Percentiles rank a stretch among this genome's conserved stretches.
phyloP scores from a whole-genome alignment of 768 basidiomycete species.

The Hydnomerulius pinastri region DNA sequence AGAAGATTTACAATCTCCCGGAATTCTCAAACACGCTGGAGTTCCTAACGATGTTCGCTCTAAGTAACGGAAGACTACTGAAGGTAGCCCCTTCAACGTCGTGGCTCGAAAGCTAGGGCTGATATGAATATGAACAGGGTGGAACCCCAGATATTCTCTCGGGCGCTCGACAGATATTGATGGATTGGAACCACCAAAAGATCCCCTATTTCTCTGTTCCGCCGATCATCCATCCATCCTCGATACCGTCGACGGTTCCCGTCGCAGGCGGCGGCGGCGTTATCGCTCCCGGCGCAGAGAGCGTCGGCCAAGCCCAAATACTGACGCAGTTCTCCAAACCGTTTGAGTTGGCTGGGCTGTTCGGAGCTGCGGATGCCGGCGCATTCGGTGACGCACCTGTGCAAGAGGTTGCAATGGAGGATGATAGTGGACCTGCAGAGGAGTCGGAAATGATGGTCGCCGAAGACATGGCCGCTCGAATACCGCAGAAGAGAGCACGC shows the following conservation, averaged over 20 bases:
- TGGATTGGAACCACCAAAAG: constrained; percentile 96
- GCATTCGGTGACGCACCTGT: constrained; percentile 56
- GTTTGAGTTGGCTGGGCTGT: constrained; percentile 80
- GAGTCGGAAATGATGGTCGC: constrained; percentile 40
- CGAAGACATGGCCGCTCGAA: constrained; percentile 36
- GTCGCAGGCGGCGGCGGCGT: constrained; percentile 36
- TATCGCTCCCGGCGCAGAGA: constrained; percentile 77
- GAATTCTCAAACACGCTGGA: constrained; percentile 71
- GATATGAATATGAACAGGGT: constrained; percentile 50
- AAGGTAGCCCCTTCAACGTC: constrained; percentile 51
- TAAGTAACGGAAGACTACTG: constrained; percentile 78
- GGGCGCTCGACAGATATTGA: constrained; percentile 78
- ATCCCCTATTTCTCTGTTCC: constrained; percentile 88
- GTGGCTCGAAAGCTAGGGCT: neutral
- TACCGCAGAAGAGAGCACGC: constrained; percentile 30
- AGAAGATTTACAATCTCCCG: constrained; percentile 85
- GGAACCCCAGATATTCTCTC: constrained; percentile 88
- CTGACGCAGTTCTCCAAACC: constrained; percentile 69
- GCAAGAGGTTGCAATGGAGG: constrained; percentile 47
- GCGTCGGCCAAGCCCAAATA: constrained; percentile 81
- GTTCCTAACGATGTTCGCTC: constrained; percentile 88
- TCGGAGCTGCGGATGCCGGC: constrained; percentile 79
- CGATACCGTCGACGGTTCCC: constrained; percentile 52
- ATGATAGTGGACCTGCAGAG: constrained; percentile 42
- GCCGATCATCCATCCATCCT: constrained; percentile 76